Percentiles rank a stretch among this genome's conserved stretches.
These are phyloP conservation scores for Raffaelea ambrosiae DNA, from an alignment of 2,329 filamentous ascomycete genomes.

Conservation along the genomic window DNA sequence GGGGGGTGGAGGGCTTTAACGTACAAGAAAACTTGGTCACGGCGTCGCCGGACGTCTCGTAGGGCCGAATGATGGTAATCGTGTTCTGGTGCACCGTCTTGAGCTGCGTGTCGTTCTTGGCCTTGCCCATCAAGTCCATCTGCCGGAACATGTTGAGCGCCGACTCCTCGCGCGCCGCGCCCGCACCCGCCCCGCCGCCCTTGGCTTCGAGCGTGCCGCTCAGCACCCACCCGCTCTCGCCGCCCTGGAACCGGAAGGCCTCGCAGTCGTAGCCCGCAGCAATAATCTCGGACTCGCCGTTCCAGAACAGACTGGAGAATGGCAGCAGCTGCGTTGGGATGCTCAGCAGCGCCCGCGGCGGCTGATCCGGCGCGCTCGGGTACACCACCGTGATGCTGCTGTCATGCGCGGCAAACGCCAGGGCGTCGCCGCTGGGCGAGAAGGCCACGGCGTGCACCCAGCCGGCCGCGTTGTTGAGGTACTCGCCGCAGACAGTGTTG, in stretches of 20 bases:
- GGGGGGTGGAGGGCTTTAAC: constrained; percentile 80
- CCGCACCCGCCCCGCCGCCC: constrained; percentile 49
- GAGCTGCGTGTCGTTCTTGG: constrained; percentile 84
- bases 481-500: constrained; percentile 97
- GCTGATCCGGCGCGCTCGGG: constrained; percentile 81
- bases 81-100: constrained; percentile 97
- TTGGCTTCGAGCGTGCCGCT: constrained; percentile 74
- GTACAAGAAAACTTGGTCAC: constrained; percentile 82
- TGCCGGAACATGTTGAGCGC: constrained; percentile 97
- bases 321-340: constrained; percentile 85
- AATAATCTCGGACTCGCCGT: constrained; percentile 83
- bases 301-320: constrained; percentile 91
- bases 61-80: constrained; percentile 74
- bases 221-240: constrained; percentile 73
- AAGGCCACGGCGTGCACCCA: constrained; percentile 95
- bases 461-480: constrained; percentile 87
- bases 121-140: constrained; percentile 96
- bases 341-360: constrained; percentile 81
- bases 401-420: constrained; percentile 91
- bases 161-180: constrained; percentile 71
- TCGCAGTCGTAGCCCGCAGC: constrained; percentile 88
- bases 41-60: constrained; percentile 53
- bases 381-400: constrained; percentile 96
- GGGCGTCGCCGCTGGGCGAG: constrained; percentile 83
- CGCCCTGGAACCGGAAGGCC: constrained; percentile 80